Base-by-base conservation (phyloP, 495 filamentous ascomycete genomes). In the Aspergillus steynii region DNA sequence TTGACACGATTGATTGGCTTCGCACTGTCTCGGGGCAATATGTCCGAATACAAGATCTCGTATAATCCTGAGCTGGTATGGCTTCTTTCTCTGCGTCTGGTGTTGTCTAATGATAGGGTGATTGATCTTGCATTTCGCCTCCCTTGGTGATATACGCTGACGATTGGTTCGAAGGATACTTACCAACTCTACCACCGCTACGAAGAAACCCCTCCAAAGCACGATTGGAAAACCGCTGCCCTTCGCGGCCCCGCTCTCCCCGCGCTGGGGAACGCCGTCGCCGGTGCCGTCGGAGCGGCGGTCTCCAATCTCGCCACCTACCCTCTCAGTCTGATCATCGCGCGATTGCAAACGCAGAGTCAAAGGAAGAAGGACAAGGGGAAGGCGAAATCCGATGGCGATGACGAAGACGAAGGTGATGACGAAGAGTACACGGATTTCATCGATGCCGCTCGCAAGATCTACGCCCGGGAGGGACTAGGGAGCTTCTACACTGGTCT, bases 281-380 rank as follows among this genome's bases (percentile, higher is more conserved):
- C 92, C 20, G 93, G 93, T 53, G 86, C 90, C 29, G 79, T 86
- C 14, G 93, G 92, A 15, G 88, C 91, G 3, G 87, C 91, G 10
- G 83, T 96, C 54, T 92, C 92, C 3, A 93, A 92, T 67, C 74
- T 93, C 53, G 74, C 86, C 49, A 86, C 89, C 9, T 96, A 96
- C 71, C 93, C 94, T 2, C 83, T 97, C 28, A 89, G 90, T 68
- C 82, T 96, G n/a, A 86, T 93, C 58, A 88, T 92, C 61, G 91
- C 92, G 15, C 84, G 92, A 12, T 83, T 96, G 4, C 92, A 96
- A 74, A 90, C 90, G 12, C 92, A 96, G 71, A 82, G 47, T 3
- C 15, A 29, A 26, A 2, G 27, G 27, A 29, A 50, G 29, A 28
- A 37, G 20, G 51, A 51, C 8, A 55, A 53, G 15, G 42, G 29